Evolutionary conservation across 768 basidiomycete species (phyloP).

Genomic region (Dioszegia crocea): DNA sequence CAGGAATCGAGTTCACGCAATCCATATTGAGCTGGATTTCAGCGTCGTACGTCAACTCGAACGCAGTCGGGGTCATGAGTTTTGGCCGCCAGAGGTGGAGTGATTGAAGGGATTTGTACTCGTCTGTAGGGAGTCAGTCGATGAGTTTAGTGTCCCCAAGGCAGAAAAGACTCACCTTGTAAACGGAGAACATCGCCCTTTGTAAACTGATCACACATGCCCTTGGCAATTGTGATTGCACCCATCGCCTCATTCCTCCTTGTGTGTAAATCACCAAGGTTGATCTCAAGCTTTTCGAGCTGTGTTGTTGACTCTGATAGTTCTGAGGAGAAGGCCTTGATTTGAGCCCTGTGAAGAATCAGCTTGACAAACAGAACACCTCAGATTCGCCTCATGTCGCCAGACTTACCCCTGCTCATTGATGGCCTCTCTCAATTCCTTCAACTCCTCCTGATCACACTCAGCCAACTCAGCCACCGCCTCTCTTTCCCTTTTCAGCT

Average conservation of each 20-base stretch:
- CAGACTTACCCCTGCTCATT: not conserved
- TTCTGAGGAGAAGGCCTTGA: constrained; percentile 41
- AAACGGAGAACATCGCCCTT: constrained; percentile 39
- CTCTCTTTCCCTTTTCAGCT: constrained; percentile 43
- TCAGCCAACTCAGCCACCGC: constrained; percentile 41
- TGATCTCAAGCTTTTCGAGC: constrained; percentile 36
- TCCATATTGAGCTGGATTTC: constrained; percentile 30
- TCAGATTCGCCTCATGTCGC: too few relatives aligned
- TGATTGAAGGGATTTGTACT: constrained; percentile 41
- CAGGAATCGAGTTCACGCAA: constrained; percentile 20
- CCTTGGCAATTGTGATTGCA: constrained; percentile 41
- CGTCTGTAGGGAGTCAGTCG: constrained; percentile 25
- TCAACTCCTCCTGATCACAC: constrained; percentile 43
- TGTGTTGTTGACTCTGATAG: constrained; percentile 36
- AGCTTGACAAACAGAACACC: too few relatives aligned
- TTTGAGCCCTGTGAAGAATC: constrained; percentile 36
- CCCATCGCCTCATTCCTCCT: constrained; percentile 29
- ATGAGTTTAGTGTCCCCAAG: too few relatives aligned
- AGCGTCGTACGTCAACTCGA: constrained; percentile 30
- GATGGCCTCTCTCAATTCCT: not conserved
- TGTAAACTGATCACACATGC: constrained; percentile 47
- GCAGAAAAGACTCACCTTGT: constrained; percentile 30
- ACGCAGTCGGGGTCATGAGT: constrained; percentile 3
- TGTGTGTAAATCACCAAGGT: constrained; percentile 33
- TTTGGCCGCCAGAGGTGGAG: constrained; percentile 41